These are phyloP conservation scores for Neotropicomus parvogracilis DNA, from an alignment of 1,284 basidiomycete genomes.

Conservation along the genomic window DNA sequence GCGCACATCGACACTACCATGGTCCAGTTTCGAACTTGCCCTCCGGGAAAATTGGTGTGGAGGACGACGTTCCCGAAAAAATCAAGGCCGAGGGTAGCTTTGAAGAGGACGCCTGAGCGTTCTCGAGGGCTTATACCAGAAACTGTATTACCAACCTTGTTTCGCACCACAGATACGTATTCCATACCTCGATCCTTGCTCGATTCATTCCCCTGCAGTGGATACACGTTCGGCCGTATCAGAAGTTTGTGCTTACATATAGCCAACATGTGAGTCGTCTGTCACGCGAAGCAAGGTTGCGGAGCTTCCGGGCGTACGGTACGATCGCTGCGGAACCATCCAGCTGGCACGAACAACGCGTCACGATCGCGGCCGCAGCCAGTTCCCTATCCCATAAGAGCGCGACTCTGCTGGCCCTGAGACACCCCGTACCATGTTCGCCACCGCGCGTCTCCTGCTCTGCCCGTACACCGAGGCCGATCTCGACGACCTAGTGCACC, in stretches of 20 bases:
- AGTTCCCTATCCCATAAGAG: background rate
- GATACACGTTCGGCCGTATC: background rate
- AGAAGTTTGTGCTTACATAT: background rate
- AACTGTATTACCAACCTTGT: background rate
- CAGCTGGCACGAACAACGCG: background rate
- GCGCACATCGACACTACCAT: constrained; percentile 29
- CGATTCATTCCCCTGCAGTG: background rate
- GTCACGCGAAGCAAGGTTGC: background rate
- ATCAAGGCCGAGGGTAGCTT: background rate
- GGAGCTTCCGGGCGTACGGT: background rate
- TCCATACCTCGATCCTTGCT: background rate
- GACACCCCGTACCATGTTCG: constrained; percentile 17
- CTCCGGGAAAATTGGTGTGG: background rate
- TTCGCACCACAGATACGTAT: background rate
- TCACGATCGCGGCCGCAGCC: constrained; percentile 23
- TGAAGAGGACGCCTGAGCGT: constrained; percentile 4
- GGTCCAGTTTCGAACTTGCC: constrained; percentile 28
- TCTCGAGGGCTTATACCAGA: background rate
- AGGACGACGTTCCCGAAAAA: constrained; percentile 6
- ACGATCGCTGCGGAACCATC: constrained; percentile 9
- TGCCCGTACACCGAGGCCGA: constrained; percentile 34
- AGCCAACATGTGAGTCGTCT: background rate
- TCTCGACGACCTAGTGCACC: constrained; percentile 29
- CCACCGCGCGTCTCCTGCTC: constrained; percentile 32
- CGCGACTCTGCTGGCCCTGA: background rate